Evolutionary conservation across 2,329 filamentous ascomycete species (phyloP).

Genomic region (Aureobasidium vineae): DNA sequence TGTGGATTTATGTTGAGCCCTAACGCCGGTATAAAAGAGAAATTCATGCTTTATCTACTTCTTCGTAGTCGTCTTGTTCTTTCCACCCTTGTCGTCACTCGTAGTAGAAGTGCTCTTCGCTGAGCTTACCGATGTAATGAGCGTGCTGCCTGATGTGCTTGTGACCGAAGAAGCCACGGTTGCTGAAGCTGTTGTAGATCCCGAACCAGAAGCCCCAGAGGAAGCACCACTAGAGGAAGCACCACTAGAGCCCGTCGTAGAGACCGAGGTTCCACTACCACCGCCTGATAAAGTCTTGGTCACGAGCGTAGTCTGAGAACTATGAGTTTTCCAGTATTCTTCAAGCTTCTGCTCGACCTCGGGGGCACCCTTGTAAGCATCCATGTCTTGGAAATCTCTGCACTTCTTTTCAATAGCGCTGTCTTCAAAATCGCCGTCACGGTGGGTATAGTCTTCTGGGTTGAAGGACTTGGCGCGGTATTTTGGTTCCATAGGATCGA

Average conservation of each 20-base stretch:
- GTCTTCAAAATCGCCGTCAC: constrained; percentile 30
- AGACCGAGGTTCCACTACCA: neutral
- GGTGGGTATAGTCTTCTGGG: neutral
- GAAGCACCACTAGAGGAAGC: neutral
- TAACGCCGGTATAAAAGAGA: too few relatives aligned
- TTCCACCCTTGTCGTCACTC: constrained; percentile 3
- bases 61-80: neutral
- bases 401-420: constrained; percentile 36
- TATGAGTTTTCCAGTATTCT: constrained; percentile 32
- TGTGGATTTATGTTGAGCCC: too few relatives aligned
- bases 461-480: constrained; percentile 32
- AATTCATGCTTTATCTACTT: neutral
- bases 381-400: constrained; percentile 36
- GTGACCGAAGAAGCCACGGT: neutral
- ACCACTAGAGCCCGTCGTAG: neutral
- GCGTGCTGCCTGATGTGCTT: neutral
- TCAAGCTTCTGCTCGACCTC: constrained; percentile 36
- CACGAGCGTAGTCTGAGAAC: neutral
- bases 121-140: neutral
- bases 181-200: neutral
- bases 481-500: constrained; percentile 31
- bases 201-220: neutral
- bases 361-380: constrained; percentile 35
- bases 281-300: neutral
- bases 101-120: neutral